A percentile compares a stretch with the other conserved stretches of the same genome.
Evolutionary conservation across 1,139 yeast species (phyloP).

Genomic region (Diutina pseudorugosa): DNA sequence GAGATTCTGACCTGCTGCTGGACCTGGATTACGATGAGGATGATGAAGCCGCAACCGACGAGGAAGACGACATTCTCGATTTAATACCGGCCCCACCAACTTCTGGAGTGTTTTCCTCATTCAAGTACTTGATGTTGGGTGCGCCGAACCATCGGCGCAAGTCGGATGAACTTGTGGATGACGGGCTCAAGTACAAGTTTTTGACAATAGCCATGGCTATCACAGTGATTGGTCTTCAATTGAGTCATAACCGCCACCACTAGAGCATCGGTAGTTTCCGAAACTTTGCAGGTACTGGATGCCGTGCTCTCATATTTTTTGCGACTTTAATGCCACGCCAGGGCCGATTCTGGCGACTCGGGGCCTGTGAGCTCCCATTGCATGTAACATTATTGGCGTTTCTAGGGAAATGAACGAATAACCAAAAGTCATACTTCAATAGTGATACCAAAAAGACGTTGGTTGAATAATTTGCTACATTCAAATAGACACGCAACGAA

Average conservation of each 20-base stretch:
- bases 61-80: constrained; percentile 14
- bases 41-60: constrained; percentile 7
- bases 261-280: neutral
- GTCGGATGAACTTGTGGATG: constrained; percentile 22
- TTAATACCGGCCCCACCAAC: constrained; percentile 19
- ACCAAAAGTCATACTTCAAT: neutral
- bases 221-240: constrained; percentile 27
- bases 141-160: constrained; percentile 10
- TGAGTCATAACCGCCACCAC: constrained; percentile 13
- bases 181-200: constrained; percentile 30
- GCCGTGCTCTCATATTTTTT: neutral
- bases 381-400: constrained; percentile 4
- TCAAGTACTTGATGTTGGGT: constrained; percentile 19
- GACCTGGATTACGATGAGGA: constrained; percentile 5
- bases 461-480: no score
- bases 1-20: neutral
- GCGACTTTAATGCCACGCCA: neutral
- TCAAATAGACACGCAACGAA: no score
- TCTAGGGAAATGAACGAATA: neutral
- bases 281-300: neutral
- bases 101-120: neutral
- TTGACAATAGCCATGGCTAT: constrained; percentile 34
- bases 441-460: neutral
- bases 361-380: neutral
- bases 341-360: neutral